A percentile compares a stretch with the other conserved stretches of the same genome.
Evolutionary conservation across 2,329 filamentous ascomycete species (phyloP).

Genomic region (Fusarium odoratissimum): DNA sequence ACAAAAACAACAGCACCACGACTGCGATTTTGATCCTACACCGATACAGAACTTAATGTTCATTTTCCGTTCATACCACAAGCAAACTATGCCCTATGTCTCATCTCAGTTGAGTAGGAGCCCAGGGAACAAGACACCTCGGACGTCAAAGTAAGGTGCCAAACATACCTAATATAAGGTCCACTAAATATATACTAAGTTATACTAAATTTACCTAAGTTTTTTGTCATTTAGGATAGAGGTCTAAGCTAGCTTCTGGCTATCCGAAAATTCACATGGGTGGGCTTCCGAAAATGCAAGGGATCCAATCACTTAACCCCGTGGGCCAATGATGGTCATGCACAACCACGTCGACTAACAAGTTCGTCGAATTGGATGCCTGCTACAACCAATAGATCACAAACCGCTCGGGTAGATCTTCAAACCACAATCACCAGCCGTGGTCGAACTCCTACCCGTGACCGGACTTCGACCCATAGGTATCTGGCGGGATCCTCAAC

Average conservation of each 20-base stretch:
- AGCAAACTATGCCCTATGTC: neutral
- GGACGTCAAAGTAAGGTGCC: neutral
- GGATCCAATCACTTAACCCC: constrained; percentile 35
- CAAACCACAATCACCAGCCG: neutral
- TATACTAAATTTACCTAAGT: neutral
- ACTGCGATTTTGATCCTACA: neutral
- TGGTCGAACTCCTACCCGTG: neutral
- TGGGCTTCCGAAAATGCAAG: constrained; percentile 19
- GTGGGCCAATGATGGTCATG: constrained; percentile 27
- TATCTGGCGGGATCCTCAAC: constrained; percentile 7
- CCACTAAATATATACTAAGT: neutral
- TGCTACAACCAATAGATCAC: constrained; percentile 24
- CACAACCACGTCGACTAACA: constrained; percentile 2
- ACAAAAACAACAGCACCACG: neutral
- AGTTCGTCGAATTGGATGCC: neutral
- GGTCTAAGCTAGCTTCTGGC: neutral
- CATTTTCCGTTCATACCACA: neutral
- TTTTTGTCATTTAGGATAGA: neutral
- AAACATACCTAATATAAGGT: neutral
- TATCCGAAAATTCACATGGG: constrained; percentile 12
- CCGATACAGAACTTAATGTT: neutral
- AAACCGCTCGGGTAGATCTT: neutral
- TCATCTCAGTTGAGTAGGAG: neutral
- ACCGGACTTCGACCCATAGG: neutral
- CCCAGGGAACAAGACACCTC: neutral